Evolutionary conservation across 139 green algal genomes (phyloP).

Genomic region (Chlamydomonas sp.): DNA sequence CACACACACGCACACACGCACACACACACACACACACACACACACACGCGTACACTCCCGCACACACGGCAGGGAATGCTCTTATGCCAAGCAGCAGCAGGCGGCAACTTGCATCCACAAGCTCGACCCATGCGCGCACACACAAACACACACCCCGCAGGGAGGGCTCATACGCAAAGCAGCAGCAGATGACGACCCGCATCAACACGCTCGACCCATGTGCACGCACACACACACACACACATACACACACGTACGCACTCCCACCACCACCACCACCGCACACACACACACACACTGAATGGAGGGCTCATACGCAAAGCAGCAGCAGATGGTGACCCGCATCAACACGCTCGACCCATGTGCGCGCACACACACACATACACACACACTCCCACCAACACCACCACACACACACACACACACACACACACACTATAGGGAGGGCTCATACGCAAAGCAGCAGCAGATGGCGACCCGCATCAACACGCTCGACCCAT

Average conservation of each 20-base stretch:
- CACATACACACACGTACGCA: background rate
- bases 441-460: background rate
- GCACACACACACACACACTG: no score
- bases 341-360: conserved; percentile 12
- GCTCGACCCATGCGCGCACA: background rate
- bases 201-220: no score
- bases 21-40: background rate
- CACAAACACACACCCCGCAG: no score
- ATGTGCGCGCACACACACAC: background rate
- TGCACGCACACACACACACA: background rate
- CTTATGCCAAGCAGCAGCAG: background rate
- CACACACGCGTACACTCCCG: no score
- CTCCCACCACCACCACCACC: background rate
- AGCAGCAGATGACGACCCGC: no score
- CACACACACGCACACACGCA: background rate
- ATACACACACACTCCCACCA: background rate
- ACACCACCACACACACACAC: background rate
- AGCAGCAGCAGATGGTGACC: conserved; percentile 13
- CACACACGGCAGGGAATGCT: background rate
- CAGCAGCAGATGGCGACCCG: background rate
- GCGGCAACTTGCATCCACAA: conserved; percentile 4
- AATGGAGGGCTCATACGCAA: background rate
- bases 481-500: conserved; percentile 5
- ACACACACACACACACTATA: no score
- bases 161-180: no score